Evolutionary conservation across 2,329 filamentous ascomycete species (phyloP).

Genomic region (Phaeoacremonium minimum): DNA sequence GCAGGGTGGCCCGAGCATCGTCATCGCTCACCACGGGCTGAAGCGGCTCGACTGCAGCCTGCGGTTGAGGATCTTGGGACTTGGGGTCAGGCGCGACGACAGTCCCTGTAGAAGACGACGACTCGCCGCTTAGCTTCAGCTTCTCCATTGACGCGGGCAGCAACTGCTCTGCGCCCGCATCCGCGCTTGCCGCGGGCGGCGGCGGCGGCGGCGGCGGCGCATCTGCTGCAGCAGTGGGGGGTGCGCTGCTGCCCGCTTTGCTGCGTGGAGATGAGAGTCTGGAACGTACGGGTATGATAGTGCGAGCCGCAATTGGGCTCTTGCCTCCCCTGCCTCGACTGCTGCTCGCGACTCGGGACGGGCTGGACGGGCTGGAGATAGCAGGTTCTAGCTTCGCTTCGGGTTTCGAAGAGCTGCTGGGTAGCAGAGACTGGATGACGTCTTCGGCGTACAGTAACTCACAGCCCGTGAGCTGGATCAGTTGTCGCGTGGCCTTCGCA

Average conservation of each 20-base stretch:
- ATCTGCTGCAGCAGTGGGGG: constrained; percentile 1
- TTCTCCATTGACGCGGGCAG: constrained; percentile 7
- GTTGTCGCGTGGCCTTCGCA: constrained; percentile 62
- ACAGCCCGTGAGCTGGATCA: constrained; percentile 72
- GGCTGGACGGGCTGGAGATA: constrained; percentile 12
- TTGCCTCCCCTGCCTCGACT: constrained; percentile 6
- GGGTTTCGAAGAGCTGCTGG: background rate
- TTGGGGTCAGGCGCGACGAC: background rate
- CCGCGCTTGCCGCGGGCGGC: background rate
- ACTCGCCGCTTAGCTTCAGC: constrained; percentile 9
- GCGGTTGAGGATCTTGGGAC: constrained; percentile 4
- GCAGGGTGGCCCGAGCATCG: background rate
- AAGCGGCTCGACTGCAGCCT: constrained; percentile 6
- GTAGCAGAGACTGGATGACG: constrained; percentile 36
- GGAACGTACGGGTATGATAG: constrained; percentile 10
- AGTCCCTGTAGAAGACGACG: constrained; percentile 7
- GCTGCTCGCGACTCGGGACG: constrained; percentile 9
- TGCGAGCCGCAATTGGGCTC: constrained; percentile 4
- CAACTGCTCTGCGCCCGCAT: too few species aligned
- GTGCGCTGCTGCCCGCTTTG: constrained; percentile 3
- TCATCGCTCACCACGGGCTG: constrained; percentile 6
- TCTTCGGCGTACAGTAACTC: constrained; percentile 56
- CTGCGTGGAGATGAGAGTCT: constrained; percentile 6
- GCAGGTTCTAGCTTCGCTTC: constrained; percentile 11
- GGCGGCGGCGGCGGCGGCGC: constrained; percentile 3